Conservation (phyloP, 306 rosid genomes). For the Pyrus pyrifolia region DNA sequence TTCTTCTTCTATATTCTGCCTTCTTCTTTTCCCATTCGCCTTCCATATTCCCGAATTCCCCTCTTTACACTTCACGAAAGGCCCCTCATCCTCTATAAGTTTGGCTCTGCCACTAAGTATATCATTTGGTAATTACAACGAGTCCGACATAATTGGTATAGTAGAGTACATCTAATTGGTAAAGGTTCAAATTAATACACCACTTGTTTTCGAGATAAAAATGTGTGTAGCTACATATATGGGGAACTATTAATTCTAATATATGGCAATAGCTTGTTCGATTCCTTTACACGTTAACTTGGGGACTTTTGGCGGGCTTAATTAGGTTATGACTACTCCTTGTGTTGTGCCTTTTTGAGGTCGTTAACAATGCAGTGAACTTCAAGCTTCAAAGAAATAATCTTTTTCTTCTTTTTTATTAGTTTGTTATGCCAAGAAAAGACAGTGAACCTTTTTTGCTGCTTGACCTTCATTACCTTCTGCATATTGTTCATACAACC, state of each 20-base stretch:
- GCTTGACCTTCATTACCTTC: neutral
- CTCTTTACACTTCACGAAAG: neutral
- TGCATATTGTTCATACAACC: neutral
- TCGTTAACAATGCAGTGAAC: constrained; percentile 6
- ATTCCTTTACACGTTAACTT: neutral
- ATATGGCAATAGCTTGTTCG: neutral
- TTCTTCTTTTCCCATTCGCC: neutral
- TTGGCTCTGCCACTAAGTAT: neutral
- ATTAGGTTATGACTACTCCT: neutral
- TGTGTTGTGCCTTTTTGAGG: neutral
- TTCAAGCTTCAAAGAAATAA: neutral
- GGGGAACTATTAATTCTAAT: too few species aligned
- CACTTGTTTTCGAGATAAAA: neutral
- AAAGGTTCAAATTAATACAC: neutral
- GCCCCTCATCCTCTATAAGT: neutral
- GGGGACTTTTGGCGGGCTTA: neutral
- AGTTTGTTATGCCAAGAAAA: constrained; percentile 4
- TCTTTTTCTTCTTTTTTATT: neutral
- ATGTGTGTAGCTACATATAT: too few species aligned
- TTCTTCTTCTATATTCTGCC: neutral
- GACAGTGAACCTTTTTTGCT: constrained; percentile 7
- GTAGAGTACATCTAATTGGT: neutral
- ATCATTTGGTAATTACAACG: neutral
- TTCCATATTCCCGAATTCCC: too few species aligned
- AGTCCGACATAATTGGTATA: neutral